Percentiles rank a stretch among this genome's conserved stretches.
Evolutionary conservation across 768 basidiomycete species (phyloP).

Genomic region (Leccinum truebloodii): DNA sequence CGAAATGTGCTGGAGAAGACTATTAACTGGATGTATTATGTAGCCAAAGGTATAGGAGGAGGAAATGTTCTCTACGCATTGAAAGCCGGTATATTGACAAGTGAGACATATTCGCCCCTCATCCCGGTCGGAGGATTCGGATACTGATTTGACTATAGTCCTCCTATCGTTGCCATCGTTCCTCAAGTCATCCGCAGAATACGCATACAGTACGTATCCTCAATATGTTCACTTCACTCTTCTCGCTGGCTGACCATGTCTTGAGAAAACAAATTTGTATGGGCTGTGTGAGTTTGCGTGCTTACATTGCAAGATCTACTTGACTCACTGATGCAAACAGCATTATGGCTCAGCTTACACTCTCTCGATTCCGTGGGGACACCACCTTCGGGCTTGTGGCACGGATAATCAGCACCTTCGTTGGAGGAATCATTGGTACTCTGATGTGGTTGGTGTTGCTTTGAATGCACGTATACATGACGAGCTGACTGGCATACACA

Average conservation of each 20-base stretch:
- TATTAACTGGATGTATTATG: constrained; percentile 47
- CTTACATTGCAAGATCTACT: not conserved
- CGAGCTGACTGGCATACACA: not conserved
- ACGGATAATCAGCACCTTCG: constrained; percentile 63
- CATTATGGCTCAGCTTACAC: constrained; percentile 74
- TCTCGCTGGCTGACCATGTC: constrained; percentile 6
- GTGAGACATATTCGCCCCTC: constrained; percentile 33
- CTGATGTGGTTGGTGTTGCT: constrained; percentile 57
- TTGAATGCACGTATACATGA: not conserved
- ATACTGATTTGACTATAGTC: constrained; percentile 36
- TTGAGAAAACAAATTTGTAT: constrained; percentile 62
- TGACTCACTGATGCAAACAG: constrained; percentile 32
- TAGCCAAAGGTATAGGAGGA: constrained; percentile 41
- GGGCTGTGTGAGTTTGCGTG: constrained; percentile 59
- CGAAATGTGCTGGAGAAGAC: constrained; percentile 54
- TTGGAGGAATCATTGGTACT: constrained; percentile 62
- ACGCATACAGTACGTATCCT: constrained; percentile 54
- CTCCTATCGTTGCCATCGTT: constrained; percentile 60
- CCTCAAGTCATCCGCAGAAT: constrained; percentile 51
- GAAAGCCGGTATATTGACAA: constrained; percentile 67
- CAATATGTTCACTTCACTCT: not conserved
- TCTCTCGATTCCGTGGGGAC: constrained; percentile 73
- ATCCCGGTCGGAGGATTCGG: not conserved
- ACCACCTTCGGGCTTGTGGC: constrained; percentile 66
- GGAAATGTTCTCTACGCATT: constrained; percentile 71